A percentile compares a stretch with the other conserved stretches of the same genome.
These are phyloP conservation scores for Pigoraptor vietnamica DNA, from an alignment of 78 protist species.

Conservation along the genomic window DNA sequence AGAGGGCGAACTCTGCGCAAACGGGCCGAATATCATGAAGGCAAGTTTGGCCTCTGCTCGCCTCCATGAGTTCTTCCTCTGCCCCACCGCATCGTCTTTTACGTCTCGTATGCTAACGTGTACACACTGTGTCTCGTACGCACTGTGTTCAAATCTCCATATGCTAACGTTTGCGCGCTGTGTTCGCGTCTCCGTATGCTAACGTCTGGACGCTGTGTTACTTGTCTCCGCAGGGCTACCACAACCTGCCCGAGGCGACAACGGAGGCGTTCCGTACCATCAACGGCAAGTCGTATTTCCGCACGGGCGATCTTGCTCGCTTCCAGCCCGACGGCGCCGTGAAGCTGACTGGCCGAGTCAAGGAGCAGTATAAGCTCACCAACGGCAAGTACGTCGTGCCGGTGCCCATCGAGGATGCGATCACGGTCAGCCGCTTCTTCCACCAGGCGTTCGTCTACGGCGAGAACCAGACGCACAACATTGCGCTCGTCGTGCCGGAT, in stretches of 20 bases:
- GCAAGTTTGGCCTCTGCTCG: neutral
- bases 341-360: neutral
- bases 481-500: neutral
- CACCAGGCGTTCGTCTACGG: neutral
- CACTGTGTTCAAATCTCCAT: too few species aligned
- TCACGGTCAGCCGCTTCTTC: neutral
- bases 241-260: neutral
- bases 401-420: neutral
- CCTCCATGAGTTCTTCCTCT: too few species aligned
- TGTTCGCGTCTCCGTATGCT: too few species aligned
- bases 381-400: neutral
- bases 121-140: too few species aligned
- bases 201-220: too few species aligned
- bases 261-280: neutral
- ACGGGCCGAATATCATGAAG: neutral
- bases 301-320: neutral
- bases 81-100: too few species aligned
- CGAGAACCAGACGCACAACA: neutral
- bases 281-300: neutral
- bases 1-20: neutral
- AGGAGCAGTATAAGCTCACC: neutral
- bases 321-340: neutral
- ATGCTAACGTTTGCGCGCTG: too few species aligned
- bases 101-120: too few species aligned
- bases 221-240: neutral